Percentiles rank a stretch among this genome's conserved stretches.
These are phyloP conservation scores for Limnomonas spitsbergensis DNA, from an alignment of 139 green algal genomes.

Conservation along the genomic window DNA sequence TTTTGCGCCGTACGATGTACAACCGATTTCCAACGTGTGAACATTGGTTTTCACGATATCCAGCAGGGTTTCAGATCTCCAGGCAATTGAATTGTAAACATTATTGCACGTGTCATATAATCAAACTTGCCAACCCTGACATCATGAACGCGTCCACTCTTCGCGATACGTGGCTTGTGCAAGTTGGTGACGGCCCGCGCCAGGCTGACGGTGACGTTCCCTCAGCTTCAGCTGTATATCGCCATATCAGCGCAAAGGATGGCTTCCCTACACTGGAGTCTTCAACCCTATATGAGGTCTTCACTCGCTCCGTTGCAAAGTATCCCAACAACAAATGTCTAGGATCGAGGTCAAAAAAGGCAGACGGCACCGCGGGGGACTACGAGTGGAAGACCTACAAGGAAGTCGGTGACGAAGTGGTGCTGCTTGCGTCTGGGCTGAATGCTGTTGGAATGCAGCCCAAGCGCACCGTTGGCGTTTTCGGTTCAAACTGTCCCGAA, in stretches of 20 bases:
- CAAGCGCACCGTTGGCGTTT: conserved; percentile 56
- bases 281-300: conserved; percentile 67
- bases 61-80: too few relatives aligned
- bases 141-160: too few relatives aligned
- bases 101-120: too few relatives aligned
- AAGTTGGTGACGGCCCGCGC: not conserved
- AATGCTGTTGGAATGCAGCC: conserved; percentile 22
- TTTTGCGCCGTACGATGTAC: too few relatives aligned
- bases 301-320: conserved; percentile 55
- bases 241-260: conserved; percentile 54
- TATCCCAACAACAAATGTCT: conserved; percentile 52
- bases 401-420: conserved; percentile 38
- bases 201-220: not conserved
- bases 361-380: conserved; percentile 23
- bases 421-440: conserved; percentile 38
- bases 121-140: too few relatives aligned
- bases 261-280: conserved; percentile 47
- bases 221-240: conserved; percentile 40
- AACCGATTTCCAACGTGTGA: too few relatives aligned
- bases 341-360: conserved; percentile 29
- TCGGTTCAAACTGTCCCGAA: conserved; percentile 79
- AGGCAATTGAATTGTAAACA: too few relatives aligned
- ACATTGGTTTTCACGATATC: too few relatives aligned
- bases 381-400: conserved; percentile 50
- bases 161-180: not conserved